Evolutionary conservation across 768 basidiomycete species (phyloP).

Genomic region (Lepiota subincarnata): DNA sequence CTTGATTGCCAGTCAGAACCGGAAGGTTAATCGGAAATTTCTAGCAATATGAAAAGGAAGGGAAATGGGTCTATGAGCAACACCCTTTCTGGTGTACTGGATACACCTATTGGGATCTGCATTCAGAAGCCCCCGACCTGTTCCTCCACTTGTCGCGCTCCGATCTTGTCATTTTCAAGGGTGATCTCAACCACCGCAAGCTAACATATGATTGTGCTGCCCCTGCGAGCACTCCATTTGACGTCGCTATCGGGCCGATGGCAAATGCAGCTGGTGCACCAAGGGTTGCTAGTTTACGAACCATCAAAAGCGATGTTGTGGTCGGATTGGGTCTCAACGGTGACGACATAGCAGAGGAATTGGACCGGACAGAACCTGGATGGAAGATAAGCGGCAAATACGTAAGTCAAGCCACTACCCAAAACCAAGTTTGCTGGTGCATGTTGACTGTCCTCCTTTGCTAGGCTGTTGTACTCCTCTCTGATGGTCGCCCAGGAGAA

Average conservation of each 20-base stretch:
- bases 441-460: background rate
- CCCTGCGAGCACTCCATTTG: constrained; percentile 83
- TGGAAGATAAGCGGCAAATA: constrained; percentile 99
- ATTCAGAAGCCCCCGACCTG: constrained; percentile 80
- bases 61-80: constrained; percentile 92
- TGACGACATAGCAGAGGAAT: constrained; percentile 65
- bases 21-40: background rate
- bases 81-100: constrained; percentile 97
- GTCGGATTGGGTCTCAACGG: constrained; percentile 74
- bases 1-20: background rate
- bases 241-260: constrained; percentile 89
- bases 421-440: background rate
- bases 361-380: constrained; percentile 85
- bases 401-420: constrained; percentile 41
- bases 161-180: constrained; percentile 93
- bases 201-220: constrained; percentile 85
- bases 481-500: constrained; percentile 86
- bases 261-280: constrained; percentile 86
- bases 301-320: constrained; percentile 94
- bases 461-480: constrained; percentile 83
- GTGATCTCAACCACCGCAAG: constrained; percentile 91
- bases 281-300: constrained; percentile 79
- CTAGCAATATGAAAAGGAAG: constrained; percentile 88
- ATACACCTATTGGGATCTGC: constrained; percentile 89
- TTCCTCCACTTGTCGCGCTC: constrained; percentile 89